phyloP scores from a whole-genome alignment of 768 basidiomycete genomes.

The Phlebiopsis flavidoalba region DNA sequence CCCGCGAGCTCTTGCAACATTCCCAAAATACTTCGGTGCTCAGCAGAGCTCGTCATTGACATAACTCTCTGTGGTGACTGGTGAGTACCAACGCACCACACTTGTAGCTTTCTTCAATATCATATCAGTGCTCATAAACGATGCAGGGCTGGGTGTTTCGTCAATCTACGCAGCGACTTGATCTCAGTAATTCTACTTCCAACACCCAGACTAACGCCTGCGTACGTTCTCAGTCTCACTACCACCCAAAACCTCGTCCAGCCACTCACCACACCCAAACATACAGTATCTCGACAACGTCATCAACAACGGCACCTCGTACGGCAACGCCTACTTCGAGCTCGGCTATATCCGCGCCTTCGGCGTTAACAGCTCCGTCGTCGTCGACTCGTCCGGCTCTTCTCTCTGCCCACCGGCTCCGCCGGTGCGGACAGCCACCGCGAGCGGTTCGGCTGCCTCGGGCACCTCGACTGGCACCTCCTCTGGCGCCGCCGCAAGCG shows the following conservation, averaged over 20 bases:
- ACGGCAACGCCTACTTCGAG: conserved; percentile 54
- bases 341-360: conserved; percentile 56
- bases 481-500: not conserved
- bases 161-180: conserved; percentile 42
- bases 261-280: not conserved
- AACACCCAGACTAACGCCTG: conserved; percentile 36
- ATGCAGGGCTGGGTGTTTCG: conserved; percentile 46
- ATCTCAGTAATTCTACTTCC: too few relatives aligned
- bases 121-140: not conserved
- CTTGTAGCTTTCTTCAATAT: too few relatives aligned
- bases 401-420: not conserved
- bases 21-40: conserved; percentile 35
- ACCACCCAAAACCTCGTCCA: not conserved
- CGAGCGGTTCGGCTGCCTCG: not conserved
- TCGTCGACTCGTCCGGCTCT: conserved; percentile 6
- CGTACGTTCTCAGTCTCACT: conserved; percentile 30
- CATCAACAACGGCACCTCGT: conserved; percentile 39
- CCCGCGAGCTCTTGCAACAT: conserved; percentile 40
- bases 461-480: not conserved
- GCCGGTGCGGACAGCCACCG: not conserved
- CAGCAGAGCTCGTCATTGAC: conserved; percentile 52
- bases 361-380: conserved; percentile 20
- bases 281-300: conserved; percentile 48
- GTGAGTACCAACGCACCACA: conserved; percentile 24
- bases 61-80: conserved; percentile 55